Base-by-base conservation (phyloP, 306 rosid species). In the Cajanus cajan region DNA sequence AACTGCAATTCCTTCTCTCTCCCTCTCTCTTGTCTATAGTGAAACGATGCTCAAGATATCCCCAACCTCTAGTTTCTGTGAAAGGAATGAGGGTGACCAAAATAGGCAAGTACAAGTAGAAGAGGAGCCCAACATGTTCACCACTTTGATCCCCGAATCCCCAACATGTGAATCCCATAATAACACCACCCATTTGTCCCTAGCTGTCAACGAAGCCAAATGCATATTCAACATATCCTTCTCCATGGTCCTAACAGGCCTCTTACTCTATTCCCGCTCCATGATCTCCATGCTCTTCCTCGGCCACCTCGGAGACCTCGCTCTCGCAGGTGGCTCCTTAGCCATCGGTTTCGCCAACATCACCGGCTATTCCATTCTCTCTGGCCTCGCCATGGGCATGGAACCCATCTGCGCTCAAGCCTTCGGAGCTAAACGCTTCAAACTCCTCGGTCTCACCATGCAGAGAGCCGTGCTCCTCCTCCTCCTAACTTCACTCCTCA, bases 321-420 rank as follows among this genome's bases (percentile, higher is more conserved):
- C 82, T 9, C 28, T 84, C 21, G 85, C 85, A 7, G 85, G 82
- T 6, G 88, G 88, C 7, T 84, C 88, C 5, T 59, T 84, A 0
- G 88, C 88, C 74, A 28, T 84, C 1, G 85, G 77, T 1, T 84
- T 84, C 22, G 88, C 88, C 15, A 80, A 84, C 72, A 80, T 84
- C 68, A 80, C 87, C 0, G 87, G 79, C 3, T 76, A 84, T 76
- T 84, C 84, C 15, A 59, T 84, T 61, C 85, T 85, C 83, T 80
- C 88, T 1, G 88, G 88, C 47, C 88, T 85, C 0, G 80, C 88
- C 88, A 80, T 73, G 74, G 88, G 88, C 0, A 85, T 85, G 85
- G 88, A 85, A 16, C 85, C 88, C 43, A 58, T 85, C 2, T 85
- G 88, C 19, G 80, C 65, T 0, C 88, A 85, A 14, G 85, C 88